These are phyloP conservation scores for Wickerhamomyces alni DNA, from an alignment of 805 yeast genomes.

Conservation along the genomic window DNA sequence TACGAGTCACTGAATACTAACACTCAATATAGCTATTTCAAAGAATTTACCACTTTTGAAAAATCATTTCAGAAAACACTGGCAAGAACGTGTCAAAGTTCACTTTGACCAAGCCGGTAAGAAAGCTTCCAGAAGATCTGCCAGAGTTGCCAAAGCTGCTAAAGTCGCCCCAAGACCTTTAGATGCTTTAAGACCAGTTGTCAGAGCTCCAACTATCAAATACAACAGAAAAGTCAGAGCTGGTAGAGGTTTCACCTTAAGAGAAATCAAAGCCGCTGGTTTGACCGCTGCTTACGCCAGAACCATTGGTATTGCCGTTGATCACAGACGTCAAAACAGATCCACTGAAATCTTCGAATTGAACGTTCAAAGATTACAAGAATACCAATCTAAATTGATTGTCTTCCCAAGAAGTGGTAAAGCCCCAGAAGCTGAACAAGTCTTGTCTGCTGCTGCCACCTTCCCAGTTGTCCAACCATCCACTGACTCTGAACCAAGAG, in stretches of 20 bases:
- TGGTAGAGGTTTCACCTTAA: constrained; percentile 98
- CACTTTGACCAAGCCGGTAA: constrained; percentile 99
- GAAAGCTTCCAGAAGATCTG: constrained; percentile 93
- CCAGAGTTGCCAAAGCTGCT: constrained; percentile 93
- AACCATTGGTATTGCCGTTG: constrained; percentile 97
- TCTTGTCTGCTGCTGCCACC: constrained; percentile 57
- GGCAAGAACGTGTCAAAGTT: constrained; percentile 99
- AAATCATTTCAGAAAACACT: constrained; percentile 99
- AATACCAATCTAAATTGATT: constrained; percentile 92
- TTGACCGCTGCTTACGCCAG: constrained; percentile 91
- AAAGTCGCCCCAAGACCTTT: constrained; percentile 96
- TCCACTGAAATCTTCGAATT: constrained; percentile 90
- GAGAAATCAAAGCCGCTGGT: constrained; percentile 98
- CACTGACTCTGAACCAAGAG: constrained; percentile 70
- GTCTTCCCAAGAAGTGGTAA: constrained; percentile 91
- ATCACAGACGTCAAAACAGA: constrained; percentile 99
- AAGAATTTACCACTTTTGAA: constrained; percentile 98
- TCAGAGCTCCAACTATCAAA: constrained; percentile 97
- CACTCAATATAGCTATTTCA: constrained; percentile 67
- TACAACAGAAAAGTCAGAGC: constrained; percentile 99
- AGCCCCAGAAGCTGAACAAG: constrained; percentile 77
- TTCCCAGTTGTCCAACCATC: constrained; percentile 84
- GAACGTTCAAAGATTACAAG: constrained; percentile 94
- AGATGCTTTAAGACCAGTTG: constrained; percentile 94
- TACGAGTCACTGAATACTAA: too few species aligned